Conservation (phyloP, 257 asterid genomes). For the Leonotis leonurus region DNA sequence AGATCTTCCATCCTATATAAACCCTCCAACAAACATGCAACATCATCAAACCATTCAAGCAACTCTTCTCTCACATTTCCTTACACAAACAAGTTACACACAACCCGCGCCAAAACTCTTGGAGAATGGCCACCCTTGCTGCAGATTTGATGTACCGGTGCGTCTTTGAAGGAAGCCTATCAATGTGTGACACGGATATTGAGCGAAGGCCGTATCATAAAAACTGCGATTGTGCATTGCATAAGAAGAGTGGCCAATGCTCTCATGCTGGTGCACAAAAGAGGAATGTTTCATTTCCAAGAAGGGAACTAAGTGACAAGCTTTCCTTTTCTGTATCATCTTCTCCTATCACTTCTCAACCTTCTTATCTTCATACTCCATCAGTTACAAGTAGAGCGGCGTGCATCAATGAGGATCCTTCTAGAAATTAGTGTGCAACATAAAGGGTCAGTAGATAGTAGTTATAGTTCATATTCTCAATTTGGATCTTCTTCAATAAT, state of each 20-base stretch:
- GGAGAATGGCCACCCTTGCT: constrained; percentile 21
- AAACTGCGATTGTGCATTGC: constrained; percentile 38
- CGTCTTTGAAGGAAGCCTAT: constrained; percentile 31
- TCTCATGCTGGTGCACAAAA: neutral
- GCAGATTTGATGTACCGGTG: constrained; percentile 20
- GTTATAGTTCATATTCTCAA: no score
- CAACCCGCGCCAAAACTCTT: neutral
- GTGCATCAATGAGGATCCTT: no score
- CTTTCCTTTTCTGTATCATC: neutral
- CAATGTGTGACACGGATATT: constrained; percentile 24
- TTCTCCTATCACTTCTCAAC: neutral
- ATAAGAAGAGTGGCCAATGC: constrained; percentile 18
- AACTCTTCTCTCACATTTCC: no score
- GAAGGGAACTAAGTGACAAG: neutral
- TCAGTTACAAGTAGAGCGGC: no score
- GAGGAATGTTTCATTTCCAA: constrained; percentile 24
- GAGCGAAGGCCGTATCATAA: constrained; percentile 38
- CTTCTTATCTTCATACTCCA: constrained; percentile 1
- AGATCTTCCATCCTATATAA: constrained; percentile 15
- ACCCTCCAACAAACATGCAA: constrained; percentile 11
- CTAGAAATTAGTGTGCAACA: no score
- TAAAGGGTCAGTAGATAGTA: neutral
- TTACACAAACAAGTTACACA: neutral
- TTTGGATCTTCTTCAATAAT: neutral
- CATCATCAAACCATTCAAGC: neutral